phyloP scores from a whole-genome alignment of 495 filamentous ascomycete genomes.

The Pyrenula aspistea region DNA sequence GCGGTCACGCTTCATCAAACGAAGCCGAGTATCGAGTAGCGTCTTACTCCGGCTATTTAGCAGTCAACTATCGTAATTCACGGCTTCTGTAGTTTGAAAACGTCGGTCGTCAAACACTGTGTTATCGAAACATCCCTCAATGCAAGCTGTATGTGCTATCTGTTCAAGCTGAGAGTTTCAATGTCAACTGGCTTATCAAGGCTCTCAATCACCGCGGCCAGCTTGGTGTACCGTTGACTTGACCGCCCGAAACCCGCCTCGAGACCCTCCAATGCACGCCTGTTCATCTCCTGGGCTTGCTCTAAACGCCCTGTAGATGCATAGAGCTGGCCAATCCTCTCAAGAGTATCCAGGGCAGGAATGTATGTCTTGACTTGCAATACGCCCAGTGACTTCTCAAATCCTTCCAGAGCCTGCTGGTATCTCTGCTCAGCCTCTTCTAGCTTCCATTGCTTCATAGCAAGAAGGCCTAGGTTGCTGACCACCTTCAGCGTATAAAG shows the following conservation, averaged over 20 bases:
- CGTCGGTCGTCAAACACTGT: too few species aligned
- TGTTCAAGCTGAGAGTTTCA: too few species aligned
- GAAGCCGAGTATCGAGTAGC: too few species aligned
- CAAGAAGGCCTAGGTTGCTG: constrained; percentile 8
- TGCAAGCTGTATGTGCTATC: too few species aligned
- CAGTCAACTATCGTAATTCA: too few species aligned
- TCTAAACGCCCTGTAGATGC: constrained; percentile 2
- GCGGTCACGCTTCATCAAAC: too few species aligned
- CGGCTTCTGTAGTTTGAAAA: too few species aligned
- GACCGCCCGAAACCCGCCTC: constrained; percentile 14
- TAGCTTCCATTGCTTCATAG: constrained; percentile 10
- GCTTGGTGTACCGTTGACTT: background rate
- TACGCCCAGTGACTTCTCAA: constrained; percentile 13
- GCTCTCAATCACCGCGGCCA: background rate
- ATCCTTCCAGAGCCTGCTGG: constrained; percentile 17
- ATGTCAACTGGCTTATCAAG: too few species aligned
- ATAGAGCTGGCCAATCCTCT: constrained; percentile 6
- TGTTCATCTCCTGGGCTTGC: constrained; percentile 11
- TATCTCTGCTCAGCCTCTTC: constrained; percentile 19
- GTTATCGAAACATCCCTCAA: too few species aligned
- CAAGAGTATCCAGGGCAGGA: constrained; percentile 9
- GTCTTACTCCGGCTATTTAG: too few species aligned
- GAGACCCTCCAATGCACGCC: constrained; percentile 14
- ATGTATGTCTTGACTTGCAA: constrained; percentile 8
- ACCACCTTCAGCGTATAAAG: background rate